Conservation (phyloP, 768 basidiomycete species). For the Hericium erinaceus region DNA sequence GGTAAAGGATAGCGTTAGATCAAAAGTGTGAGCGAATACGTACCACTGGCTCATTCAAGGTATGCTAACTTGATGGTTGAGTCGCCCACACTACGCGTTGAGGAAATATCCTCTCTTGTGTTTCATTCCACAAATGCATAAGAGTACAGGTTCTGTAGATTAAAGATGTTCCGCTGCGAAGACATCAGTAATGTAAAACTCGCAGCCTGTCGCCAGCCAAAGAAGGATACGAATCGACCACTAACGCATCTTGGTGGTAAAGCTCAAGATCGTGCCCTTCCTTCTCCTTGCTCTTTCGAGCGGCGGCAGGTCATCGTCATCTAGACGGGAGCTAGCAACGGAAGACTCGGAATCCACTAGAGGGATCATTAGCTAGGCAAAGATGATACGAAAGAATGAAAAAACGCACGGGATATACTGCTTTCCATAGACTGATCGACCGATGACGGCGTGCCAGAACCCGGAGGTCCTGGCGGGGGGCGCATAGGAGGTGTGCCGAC, state of each 20-base stretch:
- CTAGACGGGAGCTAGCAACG: slow-evolving; percentile 5
- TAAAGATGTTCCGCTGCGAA: not conserved
- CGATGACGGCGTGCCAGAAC: slow-evolving; percentile 1
- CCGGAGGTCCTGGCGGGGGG: not conserved
- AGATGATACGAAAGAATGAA: not conserved
- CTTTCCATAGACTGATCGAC: slow-evolving; percentile 14
- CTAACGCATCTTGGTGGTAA: not conserved
- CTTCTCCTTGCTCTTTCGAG: slow-evolving; percentile 58
- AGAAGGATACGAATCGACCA: too few relatives aligned
- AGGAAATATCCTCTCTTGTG: too few relatives aligned
- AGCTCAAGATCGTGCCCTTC: slow-evolving; percentile 24
- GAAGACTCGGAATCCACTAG: slow-evolving; percentile 8
- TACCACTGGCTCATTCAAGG: too few relatives aligned
- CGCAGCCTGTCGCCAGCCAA: not conserved
- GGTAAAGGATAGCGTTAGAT: too few relatives aligned
- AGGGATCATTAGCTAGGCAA: not conserved
- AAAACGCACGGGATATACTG: not conserved
- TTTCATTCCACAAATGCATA: not conserved
- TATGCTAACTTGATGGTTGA: too few relatives aligned
- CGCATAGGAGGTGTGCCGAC: not conserved
- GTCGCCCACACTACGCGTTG: too few relatives aligned
- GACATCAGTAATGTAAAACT: not conserved
- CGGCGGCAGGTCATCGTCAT: slow-evolving; percentile 53
- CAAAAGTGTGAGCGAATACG: too few relatives aligned
- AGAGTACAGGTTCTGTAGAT: not conserved